Evolutionary conservation across 2,329 filamentous ascomycete species (phyloP), one percentile per base, ranked within the genome.

Genomic region (Aspergillus phoenicis): DNA sequence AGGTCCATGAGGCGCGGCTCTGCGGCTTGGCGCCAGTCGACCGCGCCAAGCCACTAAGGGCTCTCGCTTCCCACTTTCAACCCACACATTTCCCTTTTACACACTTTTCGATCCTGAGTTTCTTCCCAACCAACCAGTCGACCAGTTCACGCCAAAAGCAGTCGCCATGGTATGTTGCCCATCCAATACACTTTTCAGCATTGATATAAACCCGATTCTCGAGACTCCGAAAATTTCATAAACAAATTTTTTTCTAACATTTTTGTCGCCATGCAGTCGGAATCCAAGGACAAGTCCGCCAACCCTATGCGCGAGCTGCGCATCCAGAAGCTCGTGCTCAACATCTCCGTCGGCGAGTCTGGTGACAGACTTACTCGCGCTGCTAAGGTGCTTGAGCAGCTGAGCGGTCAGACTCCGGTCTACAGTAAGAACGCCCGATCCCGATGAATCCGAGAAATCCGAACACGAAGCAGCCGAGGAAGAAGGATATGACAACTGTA

Each of bases 251-350:
- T 60, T 48, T 60, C 63, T 64, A 67, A 63, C 61, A 60, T 52
- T 54, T 54, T 61, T 66, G 63, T 72, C 70, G 71, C 66, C 59
- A 79, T 81, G 75, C 76, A 87, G 83, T 85, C 90, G 82, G 91
- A 94, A 81, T 78, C 78, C 77, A 84, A 83, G 77, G 84, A 87
- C 77, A 97, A 98, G 88, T 82, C 86, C 81, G 85, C 87, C 82
- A 99, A 99, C 89, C 94, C 95, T 86, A 99, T 99, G 95, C 91
- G 93, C 87, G 94, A 99, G 87, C 91, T 98, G 81, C 92, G 93
- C 87, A 95, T 97, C 85, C 92, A 96, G 86, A 97, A 97, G 88
- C 91, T 97, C 82, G 93, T 97, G 83, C 91, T 97, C 81, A 97
- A 97, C 90, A 97, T 97, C 85, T 97, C 91, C 75, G 95, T 99